Evolutionary conservation across 805 yeast genomes (phyloP), one percentile per base, ranked within the genome.

Genomic region (Suhomyces faveliae): DNA sequence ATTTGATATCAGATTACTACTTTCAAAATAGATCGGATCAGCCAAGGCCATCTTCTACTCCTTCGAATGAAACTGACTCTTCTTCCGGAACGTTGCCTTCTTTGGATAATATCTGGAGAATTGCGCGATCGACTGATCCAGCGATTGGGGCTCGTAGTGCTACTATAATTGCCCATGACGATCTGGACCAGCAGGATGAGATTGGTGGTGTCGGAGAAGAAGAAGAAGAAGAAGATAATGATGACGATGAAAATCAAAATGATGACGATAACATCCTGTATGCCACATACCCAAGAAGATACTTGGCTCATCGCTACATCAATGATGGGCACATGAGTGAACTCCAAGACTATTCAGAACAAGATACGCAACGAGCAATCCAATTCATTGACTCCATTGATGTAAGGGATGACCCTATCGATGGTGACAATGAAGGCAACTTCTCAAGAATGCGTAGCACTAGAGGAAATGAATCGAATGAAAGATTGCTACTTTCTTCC

Each of bases 401-500:
- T 13, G 46, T 43, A 5, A 22, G 37, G 5, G 46, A 29, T 8
- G 39, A 37, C n/a, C 37, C 46, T 17, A 37, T 40, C 20, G 46
- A 43, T 5, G 38, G 46, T 22, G 46, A 43, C 8, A 12, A 5
- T 12, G 29, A 5, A 37, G 21, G 21, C 3, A 33, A 17, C 19
- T 33, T 33, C n/a, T 17, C 21, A 10, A 33, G 37, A 33, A 33
- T 33, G 37, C 37, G 37, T 9, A 33, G 21, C 21, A 15, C 35
- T 11, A 24, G 35, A 27, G 24, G 37, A 25, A 43, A 29, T 17
- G 43, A 29, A 13, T 30, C 47, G 2, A 40, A 35, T n/a, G 51
- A 44, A 41, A 51, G 61, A 33, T 51, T 66, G 17, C 56, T 66
- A 5, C 54, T 67, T 2, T 54, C 67, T 4, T 57, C 65, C 9